phyloP scores from a whole-genome alignment of 441 rosid species.

The Euphorbia corollata region DNA sequence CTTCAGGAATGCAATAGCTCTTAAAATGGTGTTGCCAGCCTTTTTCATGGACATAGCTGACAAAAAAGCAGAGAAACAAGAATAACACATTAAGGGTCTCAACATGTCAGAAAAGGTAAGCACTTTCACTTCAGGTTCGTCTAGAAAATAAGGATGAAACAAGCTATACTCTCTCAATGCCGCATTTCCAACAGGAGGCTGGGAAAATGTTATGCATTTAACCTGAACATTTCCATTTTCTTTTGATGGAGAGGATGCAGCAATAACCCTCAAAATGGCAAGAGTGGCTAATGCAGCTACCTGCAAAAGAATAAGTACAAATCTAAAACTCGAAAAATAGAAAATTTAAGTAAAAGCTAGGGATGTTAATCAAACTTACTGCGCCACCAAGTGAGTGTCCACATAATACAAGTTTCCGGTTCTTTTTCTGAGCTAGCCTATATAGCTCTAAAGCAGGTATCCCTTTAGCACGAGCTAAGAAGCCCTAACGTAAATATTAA shows the following conservation, averaged over 20 bases:
- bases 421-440: conserved; percentile 92
- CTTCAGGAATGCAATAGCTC: conserved; percentile 97
- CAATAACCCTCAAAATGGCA: conserved; percentile 86
- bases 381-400: conserved; percentile 99
- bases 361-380: conserved; percentile 40
- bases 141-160: conserved; percentile 11
- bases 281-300: conserved; percentile 97
- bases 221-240: conserved; percentile 62
- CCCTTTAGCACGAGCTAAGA: conserved; percentile 96
- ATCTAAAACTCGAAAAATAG: conserved; percentile 14
- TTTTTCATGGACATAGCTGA: conserved; percentile 78
- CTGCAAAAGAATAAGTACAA: conserved; percentile 26
- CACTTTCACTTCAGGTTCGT: conserved; percentile 4
- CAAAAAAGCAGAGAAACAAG: conserved; percentile 7
- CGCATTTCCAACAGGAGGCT: conserved; percentile 95
- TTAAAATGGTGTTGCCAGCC: conserved; percentile 93
- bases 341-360: background rate
- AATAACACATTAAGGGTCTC: background rate
- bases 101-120: background rate
- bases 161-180: conserved; percentile 82
- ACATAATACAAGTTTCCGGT: conserved; percentile 89
- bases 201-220: conserved; percentile 92
- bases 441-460: conserved; percentile 95
- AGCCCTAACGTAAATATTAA: conserved; percentile 49
- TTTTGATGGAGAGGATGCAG: conserved; percentile 68